Percentiles rank a stretch among this genome's conserved stretches.
phyloP scores from a whole-genome alignment of 176 grass and related monocot species.

The Cenchrus americanus region DNA sequence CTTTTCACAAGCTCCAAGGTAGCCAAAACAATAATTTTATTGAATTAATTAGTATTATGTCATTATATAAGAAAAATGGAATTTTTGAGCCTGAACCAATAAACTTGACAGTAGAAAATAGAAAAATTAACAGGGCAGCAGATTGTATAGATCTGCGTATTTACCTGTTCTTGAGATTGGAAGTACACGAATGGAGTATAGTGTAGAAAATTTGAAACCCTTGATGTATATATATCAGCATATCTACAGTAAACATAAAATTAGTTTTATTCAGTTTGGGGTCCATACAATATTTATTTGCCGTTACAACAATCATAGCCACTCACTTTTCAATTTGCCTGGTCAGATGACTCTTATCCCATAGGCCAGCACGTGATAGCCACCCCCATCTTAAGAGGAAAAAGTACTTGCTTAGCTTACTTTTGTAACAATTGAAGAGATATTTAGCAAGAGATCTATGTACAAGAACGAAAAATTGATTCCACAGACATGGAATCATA shows the following conservation, averaged over 20 bases:
- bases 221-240: slow-evolving; percentile 98
- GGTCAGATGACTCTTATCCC: slow-evolving; percentile 97
- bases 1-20: slow-evolving; percentile 8
- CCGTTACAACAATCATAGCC: slow-evolving; percentile 4
- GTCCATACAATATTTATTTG: slow-evolving; percentile 5
- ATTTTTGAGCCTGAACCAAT: slow-evolving; percentile 5
- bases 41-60: slow-evolving; percentile 15
- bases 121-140: not conserved
- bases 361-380: slow-evolving; percentile 90
- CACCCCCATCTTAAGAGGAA: slow-evolving; percentile 86
- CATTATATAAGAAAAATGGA: not conserved
- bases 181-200: slow-evolving; percentile 99
- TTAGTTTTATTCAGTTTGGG: slow-evolving; percentile 29
- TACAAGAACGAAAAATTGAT: not conserved
- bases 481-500: slow-evolving; percentile 9
- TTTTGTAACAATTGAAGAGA: slow-evolving; percentile 31
- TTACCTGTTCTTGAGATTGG: slow-evolving; percentile 92
- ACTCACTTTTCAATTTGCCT: slow-evolving; percentile 96
- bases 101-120: slow-evolving; percentile 1
- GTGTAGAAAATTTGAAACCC: slow-evolving; percentile 96
- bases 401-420: slow-evolving; percentile 35
- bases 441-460: slow-evolving; percentile 26
- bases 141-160: slow-evolving; percentile 5
- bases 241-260: slow-evolving; percentile 62
- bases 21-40: not conserved